phyloP scores from a whole-genome alignment of 2,329 filamentous ascomycete species.

The Colletotrichum truncatum region DNA sequence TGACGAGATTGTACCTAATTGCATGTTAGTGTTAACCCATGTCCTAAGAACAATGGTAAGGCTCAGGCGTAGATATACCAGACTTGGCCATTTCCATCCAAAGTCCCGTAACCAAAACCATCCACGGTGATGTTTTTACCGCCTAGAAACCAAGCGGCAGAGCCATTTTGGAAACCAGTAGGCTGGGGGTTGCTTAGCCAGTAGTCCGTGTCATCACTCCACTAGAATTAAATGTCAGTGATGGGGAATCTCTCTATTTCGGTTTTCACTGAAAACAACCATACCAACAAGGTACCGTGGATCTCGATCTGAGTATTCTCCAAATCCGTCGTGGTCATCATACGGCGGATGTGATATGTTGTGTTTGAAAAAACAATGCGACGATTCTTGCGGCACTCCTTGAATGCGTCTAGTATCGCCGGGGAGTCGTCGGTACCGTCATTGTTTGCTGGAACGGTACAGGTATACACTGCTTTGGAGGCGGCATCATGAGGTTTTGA shows the following conservation, averaged over 20 bases:
- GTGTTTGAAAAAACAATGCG: not conserved
- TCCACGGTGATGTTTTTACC: not conserved
- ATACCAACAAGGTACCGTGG: not conserved
- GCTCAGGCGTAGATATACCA: not conserved
- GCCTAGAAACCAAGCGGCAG: not conserved
- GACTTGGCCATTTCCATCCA: not conserved
- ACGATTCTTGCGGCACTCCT: not conserved
- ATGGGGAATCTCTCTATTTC: too few species aligned
- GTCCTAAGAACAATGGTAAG: rapidly evolving
- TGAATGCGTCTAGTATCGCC: not conserved
- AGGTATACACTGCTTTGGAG: not conserved
- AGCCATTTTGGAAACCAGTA: not conserved
- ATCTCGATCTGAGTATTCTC: not conserved
- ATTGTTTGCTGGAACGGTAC: not conserved
- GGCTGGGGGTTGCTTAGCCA: not conserved
- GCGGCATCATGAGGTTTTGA: not conserved
- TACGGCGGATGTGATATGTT: not conserved
- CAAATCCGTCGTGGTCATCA: not conserved
- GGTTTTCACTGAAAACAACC: too few species aligned
- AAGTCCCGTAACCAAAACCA: not conserved
- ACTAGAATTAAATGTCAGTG: not conserved
- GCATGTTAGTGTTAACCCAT: not conserved
- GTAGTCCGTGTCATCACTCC: not conserved
- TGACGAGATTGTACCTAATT: not conserved
- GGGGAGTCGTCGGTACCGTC: not conserved